Evolutionary conservation across 306 rosid species (phyloP), one percentile per base, ranked within the genome.

Genomic region (Aeschynomene evenia): DNA sequence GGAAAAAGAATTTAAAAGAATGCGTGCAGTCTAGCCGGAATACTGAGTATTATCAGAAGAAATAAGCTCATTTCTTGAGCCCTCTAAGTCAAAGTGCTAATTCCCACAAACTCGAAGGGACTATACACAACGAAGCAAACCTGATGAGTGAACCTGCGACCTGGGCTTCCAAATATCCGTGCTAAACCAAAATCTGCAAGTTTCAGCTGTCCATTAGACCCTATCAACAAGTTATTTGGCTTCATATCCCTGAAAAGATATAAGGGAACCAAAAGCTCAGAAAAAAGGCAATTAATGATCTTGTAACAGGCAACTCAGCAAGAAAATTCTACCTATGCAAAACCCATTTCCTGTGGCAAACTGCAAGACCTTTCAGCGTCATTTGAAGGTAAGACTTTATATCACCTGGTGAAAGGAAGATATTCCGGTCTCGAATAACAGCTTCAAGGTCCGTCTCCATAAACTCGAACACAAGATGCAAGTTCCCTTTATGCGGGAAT

Each of bases 401-500:
- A 79, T 92, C 98, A 14, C 91, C 96, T 2, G 98, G 93, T 31
- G 98, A 88, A 53, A 92, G 96, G 64, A 92, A 84, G 76, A 92
- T 92, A 77, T 90, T 92, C 0, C 92, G 88, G 64, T 90, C 95
- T 19, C 98, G 89, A 82, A 90, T 92, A 43, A 92, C 96, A 78
- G 98, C 96, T 85, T 92, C 98, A 11, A 92, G 96, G 82, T 92
- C 98, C 5, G 96, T 92, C 84, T 92, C 98, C 98, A 92, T 92
- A 84, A 92, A 92, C 48, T 92, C 96, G 71, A 92, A 92, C 54
- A 92, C 98, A 28, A 92, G 96, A 77, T 92, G 98, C 93, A 92
- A 82, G 81, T 92, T 92, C 46, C 85, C 96, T 74, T 92, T 92
- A 70, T 90, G 98, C 0, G 96, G 96, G 83, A 92, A 92, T 0